Evolutionary conservation across 768 basidiomycete genomes (phyloP), one percentile per base, ranked within the genome.

Genomic region (Trichaptum fuscoviolaceum): DNA sequence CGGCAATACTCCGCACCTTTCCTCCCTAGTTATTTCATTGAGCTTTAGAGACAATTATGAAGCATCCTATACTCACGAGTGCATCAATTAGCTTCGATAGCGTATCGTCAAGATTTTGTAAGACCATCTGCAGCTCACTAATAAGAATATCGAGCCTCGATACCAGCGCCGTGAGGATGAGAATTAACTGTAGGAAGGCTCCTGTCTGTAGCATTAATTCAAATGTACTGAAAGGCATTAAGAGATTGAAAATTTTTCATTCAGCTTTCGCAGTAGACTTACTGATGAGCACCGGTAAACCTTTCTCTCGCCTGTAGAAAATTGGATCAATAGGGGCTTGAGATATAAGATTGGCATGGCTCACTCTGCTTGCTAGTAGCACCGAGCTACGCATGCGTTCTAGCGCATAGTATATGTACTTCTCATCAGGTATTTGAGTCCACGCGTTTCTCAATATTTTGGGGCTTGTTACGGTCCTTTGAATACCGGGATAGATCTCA

Each of bases 101-200:
- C 3, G 76, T 71, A 8, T 64, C 70, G 64, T 71, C 71, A 6
- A 73, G 64, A 15, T 70, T 70, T n/a, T 75, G 70, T 5, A 85
- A 70, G 57, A 74, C 75, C 9, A 82, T 79, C 1, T 73, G 70
- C 1, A 89, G 68, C 67, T 87, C 85, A 42, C 74, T 70, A 25
- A 81, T 72, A 34, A 89, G 71, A 4, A 74, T 71, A 26, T 76
- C 77, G 72, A 91, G 74, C 66, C 91, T 82, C 2, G 89, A 88
- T 58, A 83, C 76, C 52, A 91, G 82, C 15, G 86, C 89, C 25
- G 81, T 78, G 57, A 93, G 79, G 5, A 85, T 77, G 60, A 94
- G 72, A n/a, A 88, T 75, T 18, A 91, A 73, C 68, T 89, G 88
- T 15, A 90, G 78, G 71, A 94, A 94, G 20, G 90, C 87, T 20